Evolutionary conservation across 2,329 filamentous ascomycete species (phyloP), one percentile per base, ranked within the genome.

Genomic region (Phoma sp.): DNA sequence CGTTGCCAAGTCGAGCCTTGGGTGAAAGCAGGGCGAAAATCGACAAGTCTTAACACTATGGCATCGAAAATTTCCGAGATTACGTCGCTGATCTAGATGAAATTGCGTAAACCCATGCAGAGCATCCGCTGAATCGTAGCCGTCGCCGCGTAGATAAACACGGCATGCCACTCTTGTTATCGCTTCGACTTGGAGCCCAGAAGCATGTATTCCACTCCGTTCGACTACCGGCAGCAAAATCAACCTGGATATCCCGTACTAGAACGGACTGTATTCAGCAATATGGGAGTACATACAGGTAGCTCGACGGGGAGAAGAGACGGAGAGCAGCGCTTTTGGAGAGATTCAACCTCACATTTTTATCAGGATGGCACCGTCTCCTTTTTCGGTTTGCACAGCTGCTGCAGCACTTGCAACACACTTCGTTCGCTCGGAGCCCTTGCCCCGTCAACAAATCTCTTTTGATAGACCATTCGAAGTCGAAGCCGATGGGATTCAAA

Each of bases 401-500:
- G 40, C 40, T 4, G 21, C 39, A 7, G 39, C 40, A 20, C 33
- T 51, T 12, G n/a, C 40, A 7, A 14, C 40, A 7, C 33, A 38
- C 11, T 32, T 12, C n/a, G 33, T 28, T 7, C 26, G 10, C 18
- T 20, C 48, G 2, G 48, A 51, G 18, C 33, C 48, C 18, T 12
- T 51, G 2, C 48, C 34, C 9, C 26, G 26, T 15, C 34, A 39
- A 11, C 26, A 32, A 6, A 7, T 51, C 14, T 38, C 48, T 10
- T 51, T 51, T 7, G 7, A 43, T 17, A 39, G 47, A 12, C 47
- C 47, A 5, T 45, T 43, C 28, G 39, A 43, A 23, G 47, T 45
- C 18, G 39, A 51, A 17, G 39, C 39, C 9, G 26, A 38, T n/a
- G 47, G 47, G 1, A 51, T 51, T 12, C 60, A 58, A 21, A 68